These are phyloP conservation scores for Daldinia grandis DNA, from an alignment of 495 filamentous ascomycete genomes.

Conservation along the genomic window DNA sequence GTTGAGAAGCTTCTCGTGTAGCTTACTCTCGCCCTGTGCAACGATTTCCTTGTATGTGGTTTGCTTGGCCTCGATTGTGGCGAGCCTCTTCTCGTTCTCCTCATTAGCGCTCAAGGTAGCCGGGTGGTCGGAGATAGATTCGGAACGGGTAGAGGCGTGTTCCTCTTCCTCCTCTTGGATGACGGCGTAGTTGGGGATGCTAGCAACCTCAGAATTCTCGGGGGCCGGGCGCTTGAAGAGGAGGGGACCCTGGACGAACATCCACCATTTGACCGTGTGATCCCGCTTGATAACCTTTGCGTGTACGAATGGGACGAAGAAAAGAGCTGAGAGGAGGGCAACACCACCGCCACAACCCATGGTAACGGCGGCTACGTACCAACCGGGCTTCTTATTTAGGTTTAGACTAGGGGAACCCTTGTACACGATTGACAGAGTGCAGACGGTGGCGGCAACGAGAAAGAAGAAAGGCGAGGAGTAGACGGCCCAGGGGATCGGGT, in stretches of 20 bases:
- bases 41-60: constrained; percentile 65
- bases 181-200: constrained; percentile 50
- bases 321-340: constrained; percentile 60
- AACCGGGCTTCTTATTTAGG: constrained; percentile 63
- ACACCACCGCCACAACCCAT: constrained; percentile 63
- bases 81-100: constrained; percentile 56
- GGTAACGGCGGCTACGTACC: constrained; percentile 65
- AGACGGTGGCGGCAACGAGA: constrained; percentile 64
- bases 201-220: constrained; percentile 52
- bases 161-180: constrained; percentile 41
- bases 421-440: constrained; percentile 69
- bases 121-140: constrained; percentile 30
- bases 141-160: constrained; percentile 22
- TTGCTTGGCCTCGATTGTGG: constrained; percentile 52
- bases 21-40: constrained; percentile 57
- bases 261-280: constrained; percentile 61
- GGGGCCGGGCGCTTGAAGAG: constrained; percentile 59
- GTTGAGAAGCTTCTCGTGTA: constrained; percentile 63
- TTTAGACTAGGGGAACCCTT: constrained; percentile 67
- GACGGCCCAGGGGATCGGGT: constrained; percentile 65
- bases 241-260: constrained; percentile 61
- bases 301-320: constrained; percentile 68
- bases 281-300: constrained; percentile 65
- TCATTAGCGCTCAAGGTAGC: constrained; percentile 5
- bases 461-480: constrained; percentile 68